A percentile compares a stretch with the other conserved stretches of the same genome.
These are phyloP conservation scores for Nemania sp. DNA, from an alignment of 2,329 filamentous ascomycete genomes.

Conservation along the genomic window DNA sequence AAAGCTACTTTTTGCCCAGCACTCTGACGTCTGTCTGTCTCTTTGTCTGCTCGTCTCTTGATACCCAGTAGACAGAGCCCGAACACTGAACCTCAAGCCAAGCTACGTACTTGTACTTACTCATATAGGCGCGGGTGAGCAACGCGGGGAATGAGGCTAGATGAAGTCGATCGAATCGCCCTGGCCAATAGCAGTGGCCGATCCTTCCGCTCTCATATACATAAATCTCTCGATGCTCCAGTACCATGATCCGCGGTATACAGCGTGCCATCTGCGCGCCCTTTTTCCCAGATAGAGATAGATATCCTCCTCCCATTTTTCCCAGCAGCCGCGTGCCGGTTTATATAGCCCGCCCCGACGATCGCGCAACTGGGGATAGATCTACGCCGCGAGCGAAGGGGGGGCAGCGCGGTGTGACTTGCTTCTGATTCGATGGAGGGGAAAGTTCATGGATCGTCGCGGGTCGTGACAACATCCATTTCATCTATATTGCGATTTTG, in stretches of 20 bases:
- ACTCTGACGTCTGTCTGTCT: not conserved
- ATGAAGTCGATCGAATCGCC: not conserved
- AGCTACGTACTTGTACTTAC: too few relatives aligned
- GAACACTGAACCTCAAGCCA: not conserved
- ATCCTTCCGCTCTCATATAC: conserved; percentile 14
- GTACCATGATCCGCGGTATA: conserved; percentile 5
- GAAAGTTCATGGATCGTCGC: not conserved
- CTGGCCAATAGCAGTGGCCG: conserved; percentile 11
- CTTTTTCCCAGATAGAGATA: conserved; percentile 18
- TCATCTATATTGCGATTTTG: too few relatives aligned
- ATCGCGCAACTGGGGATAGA: too few relatives aligned
- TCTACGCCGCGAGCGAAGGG: too few relatives aligned
- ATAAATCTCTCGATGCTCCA: conserved; percentile 2
- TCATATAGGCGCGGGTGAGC: conserved; percentile 5
- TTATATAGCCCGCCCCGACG: too few relatives aligned
- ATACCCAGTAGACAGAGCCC: not conserved
- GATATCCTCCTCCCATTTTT: not conserved
- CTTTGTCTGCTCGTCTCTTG: too few relatives aligned
- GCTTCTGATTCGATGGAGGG: not conserved
- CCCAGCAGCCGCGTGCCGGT: conserved; percentile 14
- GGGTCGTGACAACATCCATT: not conserved
- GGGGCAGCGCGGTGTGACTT: not conserved
- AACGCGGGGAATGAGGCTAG: conserved; percentile 19
- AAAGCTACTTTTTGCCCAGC: not conserved
- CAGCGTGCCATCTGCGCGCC: not conserved